Base-by-base conservation (phyloP, 1,139 yeast genomes). In the Debaryomyces fabryi region DNA sequence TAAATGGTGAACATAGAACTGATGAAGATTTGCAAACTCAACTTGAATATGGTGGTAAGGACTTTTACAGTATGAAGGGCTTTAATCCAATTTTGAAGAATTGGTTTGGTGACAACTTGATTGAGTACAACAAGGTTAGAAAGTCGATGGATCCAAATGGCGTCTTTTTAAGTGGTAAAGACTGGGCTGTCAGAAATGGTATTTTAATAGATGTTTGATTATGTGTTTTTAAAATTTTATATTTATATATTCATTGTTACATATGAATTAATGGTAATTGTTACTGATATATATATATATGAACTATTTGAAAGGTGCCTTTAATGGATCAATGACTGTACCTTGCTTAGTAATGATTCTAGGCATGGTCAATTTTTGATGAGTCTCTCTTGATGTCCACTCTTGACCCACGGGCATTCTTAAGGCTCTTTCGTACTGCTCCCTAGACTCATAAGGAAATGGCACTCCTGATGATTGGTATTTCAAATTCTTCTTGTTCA, bases 331-430 rank as follows among this genome's bases (percentile, higher is more conserved):
- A 56, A 93, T 89, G 46, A 92, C 93, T 50, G 82, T 77, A 61
- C 98, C 97, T 58, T 89, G 91, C 68, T 91, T 91, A 50, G 89
- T 85, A 54, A 89, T 77, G 40, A 93, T 85, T 60, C 89, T 79
- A 42, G 99, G 99, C 83, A 88, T 91, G 51, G 95, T 89, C 58
- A 89, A 72, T 64, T 83, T 83, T 72, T 91, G 96, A 72, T 89
- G 96, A 2, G 96, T 84, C 48, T 83, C 88, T 61, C 91, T 82
- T 10, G 96, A 82, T 4, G 95, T 85, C 98, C 98, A 93, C 71
- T 93, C 97, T 68, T 89, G 96, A 29, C 99, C 99, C 52, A 93
- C 75, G n/a, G 99, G 98, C 91, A 91, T 87, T 63, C 96, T 81
- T 60, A 93, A 75, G 3, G 96, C 85, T 63, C 96, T 81, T 68